These are phyloP conservation scores for Ganoderma lingzhi DNA, from an alignment of 1,284 basidiomycete species.

Conservation along the genomic window DNA sequence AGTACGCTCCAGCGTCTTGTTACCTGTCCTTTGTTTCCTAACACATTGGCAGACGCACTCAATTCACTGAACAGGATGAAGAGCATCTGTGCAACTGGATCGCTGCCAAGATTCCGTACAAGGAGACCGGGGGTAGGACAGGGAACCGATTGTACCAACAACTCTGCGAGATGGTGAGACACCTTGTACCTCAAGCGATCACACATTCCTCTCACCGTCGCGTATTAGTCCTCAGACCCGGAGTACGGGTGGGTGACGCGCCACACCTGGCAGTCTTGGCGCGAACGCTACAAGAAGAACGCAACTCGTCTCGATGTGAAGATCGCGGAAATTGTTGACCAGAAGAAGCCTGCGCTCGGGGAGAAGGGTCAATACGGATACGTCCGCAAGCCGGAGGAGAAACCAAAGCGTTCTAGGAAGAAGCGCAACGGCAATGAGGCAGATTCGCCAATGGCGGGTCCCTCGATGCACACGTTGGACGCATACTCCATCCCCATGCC, in stretches of 20 bases:
- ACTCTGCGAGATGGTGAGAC: slow-evolving; percentile 60
- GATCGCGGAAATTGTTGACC: slow-evolving; percentile 70
- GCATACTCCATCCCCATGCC: slow-evolving; percentile 34
- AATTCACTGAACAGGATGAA: slow-evolving; percentile 79
- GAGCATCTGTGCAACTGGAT: slow-evolving; percentile 77
- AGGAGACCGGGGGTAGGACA: slow-evolving; percentile 78
- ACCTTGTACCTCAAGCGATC: background rate
- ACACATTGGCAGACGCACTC: slow-evolving; percentile 62
- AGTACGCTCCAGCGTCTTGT: slow-evolving; percentile 54
- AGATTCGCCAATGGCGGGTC: slow-evolving; percentile 30
- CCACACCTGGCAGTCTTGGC: slow-evolving; percentile 90
- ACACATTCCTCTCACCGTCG: background rate
- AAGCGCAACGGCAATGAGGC: slow-evolving; percentile 42
- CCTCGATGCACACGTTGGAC: slow-evolving; percentile 33
- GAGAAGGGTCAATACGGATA: slow-evolving; percentile 83
- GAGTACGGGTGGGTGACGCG: slow-evolving; percentile 80
- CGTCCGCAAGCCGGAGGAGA: slow-evolving; percentile 74
- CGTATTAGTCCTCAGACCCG: slow-evolving; percentile 60
- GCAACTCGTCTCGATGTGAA: slow-evolving; percentile 65
- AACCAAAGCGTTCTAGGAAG: slow-evolving; percentile 62
- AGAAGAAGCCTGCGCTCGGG: slow-evolving; percentile 68
- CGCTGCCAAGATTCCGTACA: slow-evolving; percentile 80
- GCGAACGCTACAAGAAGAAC: slow-evolving; percentile 87
- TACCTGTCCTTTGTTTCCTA: background rate
- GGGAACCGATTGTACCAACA: slow-evolving; percentile 82